Evolutionary conservation across 2,329 filamentous ascomycete genomes (phyloP).

Genomic region (Teratosphaeria destructans): DNA sequence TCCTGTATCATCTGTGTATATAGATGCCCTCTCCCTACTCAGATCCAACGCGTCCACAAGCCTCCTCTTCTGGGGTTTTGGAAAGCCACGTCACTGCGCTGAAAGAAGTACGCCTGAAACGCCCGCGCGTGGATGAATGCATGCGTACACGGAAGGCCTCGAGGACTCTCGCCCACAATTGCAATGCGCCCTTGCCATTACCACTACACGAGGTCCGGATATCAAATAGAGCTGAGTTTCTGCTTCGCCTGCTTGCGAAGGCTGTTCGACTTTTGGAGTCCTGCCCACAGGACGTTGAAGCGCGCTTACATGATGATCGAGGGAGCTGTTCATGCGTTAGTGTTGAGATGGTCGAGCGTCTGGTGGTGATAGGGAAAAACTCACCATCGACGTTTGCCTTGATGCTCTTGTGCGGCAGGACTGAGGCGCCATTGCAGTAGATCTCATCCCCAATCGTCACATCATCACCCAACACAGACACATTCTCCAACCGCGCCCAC

Average conservation of each 20-base stretch:
- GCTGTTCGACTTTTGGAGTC: too few relatives aligned
- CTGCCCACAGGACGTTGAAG: neutral
- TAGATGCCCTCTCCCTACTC: neutral
- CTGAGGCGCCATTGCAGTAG: slow-evolving; percentile 84
- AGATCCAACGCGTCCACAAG: neutral
- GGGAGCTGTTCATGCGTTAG: slow-evolving; percentile 4
- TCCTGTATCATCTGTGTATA: neutral
- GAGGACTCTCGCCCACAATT: too few relatives aligned
- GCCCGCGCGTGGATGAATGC: too few relatives aligned
- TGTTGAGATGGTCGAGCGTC: neutral
- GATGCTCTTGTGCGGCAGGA: slow-evolving; percentile 97
- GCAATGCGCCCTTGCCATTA: too few relatives aligned
- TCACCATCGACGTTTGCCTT: slow-evolving; percentile 88
- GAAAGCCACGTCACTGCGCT: too few relatives aligned
- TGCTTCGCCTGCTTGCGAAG: too few relatives aligned
- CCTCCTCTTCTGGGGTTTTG: neutral
- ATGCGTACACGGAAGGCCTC: too few relatives aligned
- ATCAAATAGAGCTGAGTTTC: too few relatives aligned
- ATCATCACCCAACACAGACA: slow-evolving; percentile 94
- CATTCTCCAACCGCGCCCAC: slow-evolving; percentile 95
- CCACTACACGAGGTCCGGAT: too few relatives aligned
- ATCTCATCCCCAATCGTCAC: slow-evolving; percentile 97
- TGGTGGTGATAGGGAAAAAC: slow-evolving; percentile 14
- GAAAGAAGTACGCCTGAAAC: too few relatives aligned
- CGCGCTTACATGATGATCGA: slow-evolving; percentile 8